phyloP scores from a whole-genome alignment of 352 stramenopile genomes.

The Peronospora farinosa region DNA sequence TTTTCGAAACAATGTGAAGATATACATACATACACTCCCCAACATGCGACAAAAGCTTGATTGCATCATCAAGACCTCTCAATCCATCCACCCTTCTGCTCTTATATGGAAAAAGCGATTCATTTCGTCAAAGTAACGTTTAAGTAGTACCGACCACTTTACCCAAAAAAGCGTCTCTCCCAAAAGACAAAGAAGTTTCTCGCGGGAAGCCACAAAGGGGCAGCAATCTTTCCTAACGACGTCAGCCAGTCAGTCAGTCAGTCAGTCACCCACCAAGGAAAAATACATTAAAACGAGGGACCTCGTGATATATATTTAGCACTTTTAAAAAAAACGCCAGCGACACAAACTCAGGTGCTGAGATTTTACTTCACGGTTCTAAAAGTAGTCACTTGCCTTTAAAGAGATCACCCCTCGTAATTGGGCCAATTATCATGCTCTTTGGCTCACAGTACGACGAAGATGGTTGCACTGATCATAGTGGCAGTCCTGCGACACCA shows the following conservation, averaged over 20 bases:
- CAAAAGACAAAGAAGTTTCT: conserved; percentile 10
- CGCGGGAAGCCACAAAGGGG: conserved; percentile 2
- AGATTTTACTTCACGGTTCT: not conserved
- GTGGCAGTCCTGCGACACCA: conserved; percentile 31
- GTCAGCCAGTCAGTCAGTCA: not conserved
- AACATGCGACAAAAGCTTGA: too few species aligned
- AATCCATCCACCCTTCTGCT: too few species aligned
- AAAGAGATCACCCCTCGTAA: conserved; percentile 2
- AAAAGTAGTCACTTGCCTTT: not conserved
- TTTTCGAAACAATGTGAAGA: too few species aligned
- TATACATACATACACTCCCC: too few species aligned
- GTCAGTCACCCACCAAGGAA: not conserved
- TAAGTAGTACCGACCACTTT: not conserved
- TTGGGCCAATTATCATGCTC: conserved; percentile 26
- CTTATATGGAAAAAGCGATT: too few species aligned
- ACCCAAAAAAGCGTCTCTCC: too few species aligned
- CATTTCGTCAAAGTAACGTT: too few species aligned
- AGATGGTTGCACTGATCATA: conserved; percentile 32
- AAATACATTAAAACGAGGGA: too few species aligned
- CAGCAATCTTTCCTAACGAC: not conserved
- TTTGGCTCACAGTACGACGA: conserved; percentile 53
- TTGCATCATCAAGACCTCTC: too few species aligned
- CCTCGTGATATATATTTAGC: not conserved
- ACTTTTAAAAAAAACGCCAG: conserved; percentile 6
- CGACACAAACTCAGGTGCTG: not conserved